phyloP scores from a whole-genome alignment of 371 early-diverging fungal species.

The Actinomortierella ambigua region DNA sequence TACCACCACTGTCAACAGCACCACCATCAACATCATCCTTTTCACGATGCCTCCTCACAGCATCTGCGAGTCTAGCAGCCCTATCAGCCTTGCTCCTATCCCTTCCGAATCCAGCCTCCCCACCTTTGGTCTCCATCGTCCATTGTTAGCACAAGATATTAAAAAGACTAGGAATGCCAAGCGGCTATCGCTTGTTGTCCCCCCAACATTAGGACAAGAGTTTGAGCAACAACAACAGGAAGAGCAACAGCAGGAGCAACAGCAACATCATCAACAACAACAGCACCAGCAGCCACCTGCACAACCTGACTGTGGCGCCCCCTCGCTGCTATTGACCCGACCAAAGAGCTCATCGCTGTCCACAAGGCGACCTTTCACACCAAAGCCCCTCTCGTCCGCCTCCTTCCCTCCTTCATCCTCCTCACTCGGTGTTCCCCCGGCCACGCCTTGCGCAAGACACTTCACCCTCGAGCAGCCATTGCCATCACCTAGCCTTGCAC shows the following conservation, averaged over 20 bases:
- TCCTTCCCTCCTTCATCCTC: conserved; percentile 13
- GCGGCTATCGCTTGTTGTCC: conserved; percentile 41
- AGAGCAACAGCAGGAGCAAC: conserved; percentile 3
- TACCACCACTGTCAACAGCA: conserved; percentile 2
- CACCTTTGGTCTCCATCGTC: conserved; percentile 18
- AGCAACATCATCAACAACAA: conserved; percentile 22
- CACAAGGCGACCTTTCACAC: conserved; percentile 27
- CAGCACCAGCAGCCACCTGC: conserved; percentile 7
- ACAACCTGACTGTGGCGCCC: conserved; percentile 10
- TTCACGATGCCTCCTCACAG: conserved; percentile 7
- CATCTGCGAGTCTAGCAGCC: not conserved
- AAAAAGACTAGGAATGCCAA: conserved; percentile 46
- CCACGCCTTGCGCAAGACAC: not conserved
- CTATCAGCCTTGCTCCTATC: not conserved
- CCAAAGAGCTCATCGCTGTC: conserved; percentile 13
- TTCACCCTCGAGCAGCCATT: not conserved
- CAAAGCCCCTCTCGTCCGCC: conserved; percentile 20
- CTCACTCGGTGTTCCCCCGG: conserved; percentile 34
- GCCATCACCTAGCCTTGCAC: too few relatives aligned
- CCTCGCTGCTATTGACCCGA: conserved; percentile 20
- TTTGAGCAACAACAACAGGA: conserved; percentile 4
- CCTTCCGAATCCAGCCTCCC: conserved; percentile 2
- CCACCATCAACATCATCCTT: conserved; percentile 10
- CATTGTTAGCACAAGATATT: conserved; percentile 4
- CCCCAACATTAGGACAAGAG: conserved; percentile 28